Evolutionary conservation across 306 rosid genomes (phyloP).

Genomic region (Purshia tridentata): DNA sequence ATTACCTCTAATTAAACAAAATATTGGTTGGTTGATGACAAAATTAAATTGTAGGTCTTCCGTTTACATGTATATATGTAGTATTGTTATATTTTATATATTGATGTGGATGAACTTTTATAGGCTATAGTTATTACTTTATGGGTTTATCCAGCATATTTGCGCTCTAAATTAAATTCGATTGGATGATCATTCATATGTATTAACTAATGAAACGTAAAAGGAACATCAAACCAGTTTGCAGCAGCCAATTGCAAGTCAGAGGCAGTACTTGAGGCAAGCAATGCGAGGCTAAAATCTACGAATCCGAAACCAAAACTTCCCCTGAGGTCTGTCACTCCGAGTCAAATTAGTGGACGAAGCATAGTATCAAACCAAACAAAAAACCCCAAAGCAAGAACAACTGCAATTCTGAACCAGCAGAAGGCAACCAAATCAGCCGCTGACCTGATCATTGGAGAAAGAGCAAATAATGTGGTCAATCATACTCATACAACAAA

Average conservation of each 20-base stretch:
- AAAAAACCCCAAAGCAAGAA: constrained; percentile 10
- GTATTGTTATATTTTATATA: no score
- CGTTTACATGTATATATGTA: no score
- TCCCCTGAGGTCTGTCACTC: constrained; percentile 44
- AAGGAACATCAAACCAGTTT: constrained; percentile 28
- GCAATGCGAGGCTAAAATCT: constrained; percentile 32
- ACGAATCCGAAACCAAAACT: constrained; percentile 30
- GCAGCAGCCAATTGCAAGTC: constrained; percentile 35
- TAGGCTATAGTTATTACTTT: no score
- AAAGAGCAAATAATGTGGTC: no score
- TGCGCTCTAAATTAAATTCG: no score
- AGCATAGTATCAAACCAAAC: constrained; percentile 23
- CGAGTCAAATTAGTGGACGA: constrained; percentile 24
- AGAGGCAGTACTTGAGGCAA: constrained; percentile 32
- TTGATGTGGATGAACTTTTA: no score
- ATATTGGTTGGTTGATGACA: no score
- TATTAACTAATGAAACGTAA: neutral
- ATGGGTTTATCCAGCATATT: no score
- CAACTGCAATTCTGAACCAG: constrained; percentile 13
- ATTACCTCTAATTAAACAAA: no score
- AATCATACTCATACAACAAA: no score
- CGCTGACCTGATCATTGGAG: neutral
- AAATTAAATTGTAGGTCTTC: no score
- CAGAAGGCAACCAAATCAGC: neutral
- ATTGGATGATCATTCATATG: no score